Evolutionary conservation across 805 yeast species (phyloP).

Genomic region (Hermanozyma aechmeae): DNA sequence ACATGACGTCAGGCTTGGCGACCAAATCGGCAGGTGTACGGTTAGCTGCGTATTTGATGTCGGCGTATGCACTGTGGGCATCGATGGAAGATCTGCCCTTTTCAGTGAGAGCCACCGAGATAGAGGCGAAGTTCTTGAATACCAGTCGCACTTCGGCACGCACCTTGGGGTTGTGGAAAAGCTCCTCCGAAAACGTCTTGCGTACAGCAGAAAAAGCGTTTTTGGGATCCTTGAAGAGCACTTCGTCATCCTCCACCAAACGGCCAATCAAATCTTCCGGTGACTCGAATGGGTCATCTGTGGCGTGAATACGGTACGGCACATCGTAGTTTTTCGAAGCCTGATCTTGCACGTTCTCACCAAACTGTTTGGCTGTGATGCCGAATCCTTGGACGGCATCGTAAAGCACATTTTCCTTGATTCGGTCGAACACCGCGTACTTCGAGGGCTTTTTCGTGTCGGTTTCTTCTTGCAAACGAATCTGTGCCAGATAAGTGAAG

Average conservation of each 20-base stretch:
- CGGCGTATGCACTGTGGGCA: slow-evolving; percentile 72
- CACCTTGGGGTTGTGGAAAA: slow-evolving; percentile 71
- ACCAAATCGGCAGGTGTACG: slow-evolving; percentile 70
- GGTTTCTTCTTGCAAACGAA: slow-evolving; percentile 30
- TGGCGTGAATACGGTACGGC: slow-evolving; percentile 53
- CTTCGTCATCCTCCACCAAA: slow-evolving; percentile 34
- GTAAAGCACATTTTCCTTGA: slow-evolving; percentile 55
- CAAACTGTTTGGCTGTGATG: slow-evolving; percentile 69
- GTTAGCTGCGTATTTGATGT: slow-evolving; percentile 83
- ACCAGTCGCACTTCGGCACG: slow-evolving; percentile 62
- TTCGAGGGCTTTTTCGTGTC: slow-evolving; percentile 47
- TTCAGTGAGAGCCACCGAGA: slow-evolving; percentile 73
- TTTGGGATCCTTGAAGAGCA: slow-evolving; percentile 45
- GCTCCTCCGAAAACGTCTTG: slow-evolving; percentile 68
- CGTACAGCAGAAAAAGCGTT: slow-evolving; percentile 67
- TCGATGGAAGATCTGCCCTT: slow-evolving; percentile 64
- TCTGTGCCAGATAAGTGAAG: slow-evolving; percentile 56
- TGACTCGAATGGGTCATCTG: slow-evolving; percentile 53
- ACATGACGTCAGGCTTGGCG: slow-evolving; percentile 66
- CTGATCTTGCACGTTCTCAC: slow-evolving; percentile 66
- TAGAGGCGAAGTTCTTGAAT: slow-evolving; percentile 52
- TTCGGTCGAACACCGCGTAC: slow-evolving; percentile 54
- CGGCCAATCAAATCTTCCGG: slow-evolving; percentile 55
- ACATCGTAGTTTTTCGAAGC: slow-evolving; percentile 38
- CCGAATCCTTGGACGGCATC: slow-evolving; percentile 65